Base-by-base conservation (phyloP, 169 alveolate species). In the Plasmodium gonderi region DNA sequence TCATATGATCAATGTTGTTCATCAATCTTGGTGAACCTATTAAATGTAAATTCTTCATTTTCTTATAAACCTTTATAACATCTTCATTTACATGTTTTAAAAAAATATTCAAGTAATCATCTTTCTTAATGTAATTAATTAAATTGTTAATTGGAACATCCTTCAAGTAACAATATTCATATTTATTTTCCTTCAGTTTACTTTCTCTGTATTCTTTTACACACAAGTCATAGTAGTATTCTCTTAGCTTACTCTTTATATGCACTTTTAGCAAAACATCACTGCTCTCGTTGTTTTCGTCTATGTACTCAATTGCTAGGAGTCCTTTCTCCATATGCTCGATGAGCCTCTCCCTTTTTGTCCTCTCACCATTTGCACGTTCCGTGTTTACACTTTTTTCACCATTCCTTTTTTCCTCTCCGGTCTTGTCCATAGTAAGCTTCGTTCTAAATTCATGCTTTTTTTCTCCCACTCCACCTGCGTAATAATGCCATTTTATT, bases 131-230 rank as follows among this genome's bases (percentile, higher is more conserved):
- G 33, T 87, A 87, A 87, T 74, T 87, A 75, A 87, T 87, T 75
- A 87, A 87, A 45, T 54, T 87, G 67, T 87, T 87, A 49, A 87
- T 75, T 2, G 93, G 93, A 1, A 87, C 72, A 78, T 87, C 93
- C 5, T 87, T 87, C 40, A 87, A 75, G 68, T 87, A 87, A 4
- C 83, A 31, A 45, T 87, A 87, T 36, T 87, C 87, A 78, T 87
- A 87, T 87, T 87, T 87, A 51, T 87, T 75, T 75, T 87, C 93
- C 40, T 75, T 75, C 7, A 87, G 40, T 87, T 87, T 87, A 0
- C 12, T 74, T 75, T 75, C 40, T 67, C 47, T 87, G 68, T 75
- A 87, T 36, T 87, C 36, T 76, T 87, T 87, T 60, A 87, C 93
- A 31, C 93, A 87, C 31, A 54, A 33, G 33, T 87, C 93, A 54